Evolutionary conservation across 2,329 filamentous ascomycete genomes (phyloP), one percentile per base, ranked within the genome.

Genomic region (Fusarium sp.): DNA sequence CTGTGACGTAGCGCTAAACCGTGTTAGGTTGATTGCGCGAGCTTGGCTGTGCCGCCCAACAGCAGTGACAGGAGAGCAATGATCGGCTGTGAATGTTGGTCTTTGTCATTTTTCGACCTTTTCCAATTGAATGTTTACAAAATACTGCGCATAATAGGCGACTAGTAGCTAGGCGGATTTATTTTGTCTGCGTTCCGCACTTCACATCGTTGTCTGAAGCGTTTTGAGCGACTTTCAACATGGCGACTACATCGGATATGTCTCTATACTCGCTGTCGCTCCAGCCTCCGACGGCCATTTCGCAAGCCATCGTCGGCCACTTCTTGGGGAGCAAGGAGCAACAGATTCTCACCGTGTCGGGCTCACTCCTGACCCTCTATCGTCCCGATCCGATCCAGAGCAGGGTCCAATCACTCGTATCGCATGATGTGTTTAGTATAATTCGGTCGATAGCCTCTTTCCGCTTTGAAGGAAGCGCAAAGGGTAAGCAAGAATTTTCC

Each of bases 161-260:
- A 4, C 30, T 30, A 5, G 30, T 11, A 30, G 30, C 30, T 10
- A 23, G 23, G 23, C 1, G 23, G 23, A 23, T 23, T 23, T 23
- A 23, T 23, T 23, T 23, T 23, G 23, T 23, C 23, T 23, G 5
- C 23, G 23, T 4, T 23, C 23, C 23, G 23, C 23, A 23, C 23
- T 23, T 23, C 23, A 23, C 4, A 5, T 23, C 23, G 23, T 23
- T 23, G 23, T 5, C 23, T 23, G 23, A 23, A 23, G 5, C 23
- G 23, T 6, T 23, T 23, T 23, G 23, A 23, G 23, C 30, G 13
- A 35, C 14, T 13, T 35, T 35, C 33, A 7, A 1, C 80, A 98
- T 98, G 96, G 95, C 96, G 85, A 97, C 95, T 81, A 97, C 95
- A 67, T 98, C 95, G 17, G 95, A 95, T 81, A 97, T 98, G 94